phyloP scores from a whole-genome alignment of 2,329 filamentous ascomycete genomes.

The Diaporthe citrichinensis region DNA sequence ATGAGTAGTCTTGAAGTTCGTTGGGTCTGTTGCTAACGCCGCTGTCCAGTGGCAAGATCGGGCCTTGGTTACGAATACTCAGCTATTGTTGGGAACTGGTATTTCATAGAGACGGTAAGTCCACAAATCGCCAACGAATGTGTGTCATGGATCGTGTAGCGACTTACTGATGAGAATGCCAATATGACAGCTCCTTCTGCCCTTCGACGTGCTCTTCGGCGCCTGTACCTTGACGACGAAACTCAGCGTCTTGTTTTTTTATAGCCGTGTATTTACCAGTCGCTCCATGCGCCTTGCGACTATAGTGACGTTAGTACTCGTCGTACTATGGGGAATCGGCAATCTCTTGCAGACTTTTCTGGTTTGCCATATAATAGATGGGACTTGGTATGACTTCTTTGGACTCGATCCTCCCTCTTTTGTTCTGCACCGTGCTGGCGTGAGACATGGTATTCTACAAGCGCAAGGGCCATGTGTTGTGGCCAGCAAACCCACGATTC shows the following conservation, averaged over 20 bases:
- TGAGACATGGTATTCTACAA: background rate
- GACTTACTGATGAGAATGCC: background rate
- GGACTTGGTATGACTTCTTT: conserved; percentile 4
- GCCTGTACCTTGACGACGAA: conserved; percentile 55
- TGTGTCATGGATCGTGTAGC: background rate
- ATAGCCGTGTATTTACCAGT: conserved; percentile 58
- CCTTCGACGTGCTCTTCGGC: conserved; percentile 55
- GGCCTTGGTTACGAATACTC: conserved; percentile 47
- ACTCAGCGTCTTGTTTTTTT: conserved; percentile 58
- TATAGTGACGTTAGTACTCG: conserved; percentile 47
- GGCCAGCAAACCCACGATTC: too few species aligned
- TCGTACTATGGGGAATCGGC: conserved; percentile 46
- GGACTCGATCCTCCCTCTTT: background rate
- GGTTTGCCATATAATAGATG: conserved; percentile 49
- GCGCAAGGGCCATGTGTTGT: background rate
- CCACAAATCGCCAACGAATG: background rate
- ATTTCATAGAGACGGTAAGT: conserved; percentile 23
- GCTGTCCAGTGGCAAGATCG: conserved; percentile 43
- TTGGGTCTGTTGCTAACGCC: conserved; percentile 1
- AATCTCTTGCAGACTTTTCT: conserved; percentile 49
- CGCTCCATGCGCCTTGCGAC: conserved; percentile 49
- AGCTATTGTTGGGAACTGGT: conserved; percentile 45
- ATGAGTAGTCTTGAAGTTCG: background rate
- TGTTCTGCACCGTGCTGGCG: background rate
- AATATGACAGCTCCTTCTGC: conserved; percentile 51